Evolutionary conservation across 352 stramenopile species (phyloP).

Genomic region (Phytophthora tubulina): DNA sequence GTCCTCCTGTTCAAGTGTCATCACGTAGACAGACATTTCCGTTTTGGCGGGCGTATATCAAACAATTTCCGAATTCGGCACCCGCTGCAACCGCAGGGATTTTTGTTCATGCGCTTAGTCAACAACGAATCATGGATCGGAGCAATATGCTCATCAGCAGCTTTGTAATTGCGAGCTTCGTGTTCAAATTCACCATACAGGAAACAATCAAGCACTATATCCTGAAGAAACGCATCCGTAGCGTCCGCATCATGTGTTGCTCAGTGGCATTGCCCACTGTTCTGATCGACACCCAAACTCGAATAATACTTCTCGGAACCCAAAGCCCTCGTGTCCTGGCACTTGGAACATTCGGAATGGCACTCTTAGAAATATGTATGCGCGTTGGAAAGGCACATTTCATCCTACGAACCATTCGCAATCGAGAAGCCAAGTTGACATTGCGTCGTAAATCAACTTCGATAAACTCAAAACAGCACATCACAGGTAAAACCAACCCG

Average conservation of each 20-base stretch:
- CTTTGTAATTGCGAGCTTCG: constrained; percentile 34
- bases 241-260: constrained; percentile 46
- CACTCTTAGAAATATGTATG: constrained; percentile 40
- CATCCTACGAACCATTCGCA: constrained; percentile 26
- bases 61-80: constrained; percentile 20
- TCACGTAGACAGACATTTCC: neutral
- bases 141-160: constrained; percentile 6
- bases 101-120: constrained; percentile 40
- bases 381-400: constrained; percentile 33
- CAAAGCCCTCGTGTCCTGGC: constrained; percentile 26
- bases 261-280: constrained; percentile 49
- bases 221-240: constrained; percentile 33
- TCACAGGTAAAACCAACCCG: neutral
- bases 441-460: neutral
- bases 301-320: constrained; percentile 45
- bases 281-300: constrained; percentile 52
- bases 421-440: constrained; percentile 9
- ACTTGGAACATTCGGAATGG: constrained; percentile 41
- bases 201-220: constrained; percentile 43
- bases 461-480: neutral
- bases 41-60: constrained; percentile 28
- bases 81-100: constrained; percentile 27
- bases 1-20: too few species aligned
- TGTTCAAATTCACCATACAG: constrained; percentile 49
- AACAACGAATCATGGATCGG: constrained; percentile 16